Evolutionary conservation across 805 yeast species (phyloP).

Genomic region (Ogataea chonburiensis): DNA sequence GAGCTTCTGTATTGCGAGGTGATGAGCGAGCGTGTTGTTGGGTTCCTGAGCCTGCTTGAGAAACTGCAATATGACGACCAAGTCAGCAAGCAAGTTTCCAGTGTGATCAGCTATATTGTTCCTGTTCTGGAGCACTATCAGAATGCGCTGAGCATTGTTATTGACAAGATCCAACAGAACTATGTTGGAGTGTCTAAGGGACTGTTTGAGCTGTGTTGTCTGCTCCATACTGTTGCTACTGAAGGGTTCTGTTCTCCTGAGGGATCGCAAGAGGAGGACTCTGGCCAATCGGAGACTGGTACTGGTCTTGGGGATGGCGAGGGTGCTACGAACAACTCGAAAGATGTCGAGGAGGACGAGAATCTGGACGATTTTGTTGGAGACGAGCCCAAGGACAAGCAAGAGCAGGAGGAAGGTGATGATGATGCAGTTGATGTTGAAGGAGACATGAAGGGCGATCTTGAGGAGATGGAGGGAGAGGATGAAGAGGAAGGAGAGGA

Average conservation of each 20-base stretch:
- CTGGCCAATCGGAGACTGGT: slow-evolving; percentile 71
- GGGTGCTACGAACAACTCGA: slow-evolving; percentile 78
- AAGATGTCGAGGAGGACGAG: slow-evolving; percentile 89
- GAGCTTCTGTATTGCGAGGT: slow-evolving; percentile 34
- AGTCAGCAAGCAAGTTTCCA: slow-evolving; percentile 41
- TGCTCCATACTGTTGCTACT: slow-evolving; percentile 60
- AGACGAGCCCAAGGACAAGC: slow-evolving; percentile 49
- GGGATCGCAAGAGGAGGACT: slow-evolving; percentile 62
- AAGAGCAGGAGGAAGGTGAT: slow-evolving; percentile 62
- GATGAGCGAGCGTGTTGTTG: slow-evolving; percentile 15
- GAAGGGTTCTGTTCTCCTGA: slow-evolving; percentile 94
- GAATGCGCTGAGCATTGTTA: slow-evolving; percentile 44
- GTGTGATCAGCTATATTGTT: slow-evolving; percentile 48
- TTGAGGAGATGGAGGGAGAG: slow-evolving; percentile 75
- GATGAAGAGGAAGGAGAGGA: slow-evolving; percentile 52
- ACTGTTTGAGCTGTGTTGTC: slow-evolving; percentile 53
- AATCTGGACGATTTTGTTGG: slow-evolving; percentile 77
- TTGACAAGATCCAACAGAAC: slow-evolving; percentile 44
- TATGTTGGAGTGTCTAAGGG: slow-evolving; percentile 60
- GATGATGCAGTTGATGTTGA: slow-evolving; percentile 92
- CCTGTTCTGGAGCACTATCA: slow-evolving; percentile 66
- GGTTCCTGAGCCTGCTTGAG: slow-evolving; percentile 37
- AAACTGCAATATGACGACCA: slow-evolving; percentile 36
- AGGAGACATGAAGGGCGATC: slow-evolving; percentile 95
- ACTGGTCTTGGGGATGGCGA: slow-evolving; percentile 86